phyloP scores from a whole-genome alignment of 768 basidiomycete species.

The Cystofilobasidium bisporidii region DNA sequence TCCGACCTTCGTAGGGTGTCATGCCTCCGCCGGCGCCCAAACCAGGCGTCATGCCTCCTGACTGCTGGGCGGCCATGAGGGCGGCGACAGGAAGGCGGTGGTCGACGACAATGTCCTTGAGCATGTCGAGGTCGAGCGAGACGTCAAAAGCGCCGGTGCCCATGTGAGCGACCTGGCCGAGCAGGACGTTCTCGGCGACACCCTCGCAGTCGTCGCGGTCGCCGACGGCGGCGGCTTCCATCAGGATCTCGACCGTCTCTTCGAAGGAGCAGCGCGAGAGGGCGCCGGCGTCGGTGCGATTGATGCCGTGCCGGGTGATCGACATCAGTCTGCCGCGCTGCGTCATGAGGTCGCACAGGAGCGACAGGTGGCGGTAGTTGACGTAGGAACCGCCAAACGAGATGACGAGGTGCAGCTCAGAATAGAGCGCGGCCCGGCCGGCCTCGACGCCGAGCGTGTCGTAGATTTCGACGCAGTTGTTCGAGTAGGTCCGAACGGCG shows the following conservation, averaged over 20 bases:
- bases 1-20: constrained; percentile 88
- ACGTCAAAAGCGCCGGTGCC: constrained; percentile 91
- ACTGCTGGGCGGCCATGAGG: constrained; percentile 33
- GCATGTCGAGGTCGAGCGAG: constrained; percentile 90
- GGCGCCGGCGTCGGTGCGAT: constrained; percentile 96
- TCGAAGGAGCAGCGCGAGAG: constrained; percentile 98
- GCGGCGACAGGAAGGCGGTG: constrained; percentile 56
- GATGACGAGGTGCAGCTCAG: constrained; percentile 86
- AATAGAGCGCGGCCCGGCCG: constrained; percentile 85
- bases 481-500: constrained; percentile 84
- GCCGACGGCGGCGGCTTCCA: constrained; percentile 96
- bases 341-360: constrained; percentile 98
- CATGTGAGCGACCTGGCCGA: constrained; percentile 99
- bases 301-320: constrained; percentile 98
- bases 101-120: constrained; percentile 96
- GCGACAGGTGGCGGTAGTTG: constrained; percentile 91
- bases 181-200: constrained; percentile 97
- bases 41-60: constrained; percentile 41
- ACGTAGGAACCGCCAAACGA: constrained; percentile 99
- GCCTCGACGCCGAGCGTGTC: constrained; percentile 94
- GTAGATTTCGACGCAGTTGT: constrained; percentile 92
- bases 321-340: constrained; percentile 91
- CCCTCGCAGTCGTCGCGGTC: constrained; percentile 98
- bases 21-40: constrained; percentile 56
- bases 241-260: constrained; percentile 96